A percentile compares a stretch with the other conserved stretches of the same genome.
Conservation (phyloP, 1,139 yeast species). For the Pichia sp. region DNA sequence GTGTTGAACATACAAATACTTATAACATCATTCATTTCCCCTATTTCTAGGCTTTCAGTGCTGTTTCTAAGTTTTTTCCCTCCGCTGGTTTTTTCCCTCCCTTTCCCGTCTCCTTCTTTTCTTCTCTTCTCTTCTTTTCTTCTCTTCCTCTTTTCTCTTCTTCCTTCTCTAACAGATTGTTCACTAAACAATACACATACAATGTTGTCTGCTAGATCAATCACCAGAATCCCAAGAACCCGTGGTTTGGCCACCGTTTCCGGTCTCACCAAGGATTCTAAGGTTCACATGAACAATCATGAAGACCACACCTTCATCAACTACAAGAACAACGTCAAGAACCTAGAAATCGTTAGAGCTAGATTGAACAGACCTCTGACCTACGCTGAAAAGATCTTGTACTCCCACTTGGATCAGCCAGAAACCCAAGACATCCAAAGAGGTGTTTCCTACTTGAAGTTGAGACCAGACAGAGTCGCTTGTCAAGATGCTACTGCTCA, state of each 20-base stretch:
- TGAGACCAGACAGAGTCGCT: conserved; percentile 99
- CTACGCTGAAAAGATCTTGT: conserved; percentile 93
- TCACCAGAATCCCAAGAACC: conserved; percentile 32
- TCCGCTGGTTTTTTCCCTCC: not conserved
- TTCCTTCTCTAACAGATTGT: conserved; percentile 3
- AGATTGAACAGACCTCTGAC: conserved; percentile 93
- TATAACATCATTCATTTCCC: conserved; percentile 7
- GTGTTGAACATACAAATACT: conserved; percentile 1
- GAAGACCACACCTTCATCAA: conserved; percentile 80
- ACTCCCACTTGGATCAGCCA: conserved; percentile 95
- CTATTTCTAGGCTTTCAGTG: not conserved
- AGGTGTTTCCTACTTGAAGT: conserved; percentile 93
- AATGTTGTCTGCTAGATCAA: conserved; percentile 32
- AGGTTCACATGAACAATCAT: conserved; percentile 87
- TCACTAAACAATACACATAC: conserved; percentile 1
- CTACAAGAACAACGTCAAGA: conserved; percentile 77
- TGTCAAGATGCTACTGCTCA: conserved; percentile 99
- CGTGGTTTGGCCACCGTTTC: conserved; percentile 77
- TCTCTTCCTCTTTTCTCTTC: not conserved
- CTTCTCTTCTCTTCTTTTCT: conserved; percentile 1
- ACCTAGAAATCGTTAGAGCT: conserved; percentile 77
- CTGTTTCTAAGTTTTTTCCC: not conserved
- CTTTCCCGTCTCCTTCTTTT: not conserved
- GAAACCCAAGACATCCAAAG: conserved; percentile 93
- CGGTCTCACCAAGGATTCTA: conserved; percentile 78